Base-by-base conservation (phyloP, 129 eudicot species). In the Pulicaria dysenterica region DNA sequence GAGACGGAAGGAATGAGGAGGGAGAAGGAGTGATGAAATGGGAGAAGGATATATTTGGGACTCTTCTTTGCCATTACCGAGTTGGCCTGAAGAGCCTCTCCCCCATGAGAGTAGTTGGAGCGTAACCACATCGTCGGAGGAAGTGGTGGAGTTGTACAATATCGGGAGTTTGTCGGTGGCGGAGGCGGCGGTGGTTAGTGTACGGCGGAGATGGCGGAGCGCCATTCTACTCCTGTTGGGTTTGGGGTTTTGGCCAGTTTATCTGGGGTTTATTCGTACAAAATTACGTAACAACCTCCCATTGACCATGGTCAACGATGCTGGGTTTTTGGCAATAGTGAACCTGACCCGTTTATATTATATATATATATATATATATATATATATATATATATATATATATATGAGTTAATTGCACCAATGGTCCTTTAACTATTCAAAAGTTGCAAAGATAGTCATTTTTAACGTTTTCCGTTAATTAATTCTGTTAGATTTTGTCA, bases 31-130 rank as follows among this genome's bases (percentile, higher is more conserved):
- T 16, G 91, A 67, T 39, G 83, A 79, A 4, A 86, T 48, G 1
- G 91, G 84, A 47, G 88, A 69, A 5, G 99, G 97, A 48, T 94
- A 94, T 2, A 94, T 7, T 1, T 84, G 85, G 60, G 79, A 79
- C 36, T 79, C 85, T 67, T 90, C 96, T 17, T 73, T 81, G 39
- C 91, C 97, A 47, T 77, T 81, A 48, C 99, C 99, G 43, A 94
- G 89, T 77, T 94, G 99, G 41, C 99, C 99, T 3, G 99, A 90
- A 48, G 89, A 87, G 44, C 99, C 99, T 49, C 96, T 82, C 10
- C 99, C 99, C 99, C 99, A 94, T 43, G 99, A 79, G 51, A 78
- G 75, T 15, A 94, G 89, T 37, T 94, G 93, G 59, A 94, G 82
- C 0, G 85, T 84, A 45, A 64, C 58, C 54, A 72, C 17, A 46